Evolutionary conservation across 2,329 filamentous ascomycete genomes (phyloP).

Genomic region (Aspergillus vadensis): DNA sequence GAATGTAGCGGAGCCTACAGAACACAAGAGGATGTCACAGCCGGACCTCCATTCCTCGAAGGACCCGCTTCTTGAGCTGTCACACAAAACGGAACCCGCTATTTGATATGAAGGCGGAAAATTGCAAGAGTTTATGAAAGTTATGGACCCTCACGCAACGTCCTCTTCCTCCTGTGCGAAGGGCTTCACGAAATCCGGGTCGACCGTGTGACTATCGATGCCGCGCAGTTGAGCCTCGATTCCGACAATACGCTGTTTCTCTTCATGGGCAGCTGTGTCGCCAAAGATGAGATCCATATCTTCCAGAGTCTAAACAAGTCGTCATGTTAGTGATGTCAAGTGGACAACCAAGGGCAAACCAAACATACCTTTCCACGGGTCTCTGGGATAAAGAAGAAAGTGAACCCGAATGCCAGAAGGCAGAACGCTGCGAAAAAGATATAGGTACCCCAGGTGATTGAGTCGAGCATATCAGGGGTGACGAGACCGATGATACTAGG

Average conservation of each 20-base stretch:
- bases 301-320: slow-evolving; percentile 49
- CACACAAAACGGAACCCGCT: neutral
- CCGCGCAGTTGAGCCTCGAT: slow-evolving; percentile 42
- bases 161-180: slow-evolving; percentile 26
- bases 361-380: slow-evolving; percentile 37
- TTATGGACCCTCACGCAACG: slow-evolving; percentile 6
- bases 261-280: slow-evolving; percentile 41
- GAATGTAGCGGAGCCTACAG: neutral
- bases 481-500: slow-evolving; percentile 39
- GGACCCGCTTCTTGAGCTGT: neutral
- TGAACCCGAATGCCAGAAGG: slow-evolving; percentile 37
- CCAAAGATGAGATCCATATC: slow-evolving; percentile 56
- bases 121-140: neutral
- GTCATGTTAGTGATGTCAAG: neutral
- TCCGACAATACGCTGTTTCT: slow-evolving; percentile 41
- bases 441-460: slow-evolving; percentile 42
- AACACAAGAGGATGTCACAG: neutral
- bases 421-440: slow-evolving; percentile 45
- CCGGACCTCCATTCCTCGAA: neutral
- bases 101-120: neutral
- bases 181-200: slow-evolving; percentile 18
- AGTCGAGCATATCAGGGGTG: slow-evolving; percentile 41
- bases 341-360: neutral
- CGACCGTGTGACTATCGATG: slow-evolving; percentile 9
- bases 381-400: slow-evolving; percentile 39